Base-by-base conservation (phyloP, 2,329 filamentous ascomycete species). In the Penicillium crustosum region DNA sequence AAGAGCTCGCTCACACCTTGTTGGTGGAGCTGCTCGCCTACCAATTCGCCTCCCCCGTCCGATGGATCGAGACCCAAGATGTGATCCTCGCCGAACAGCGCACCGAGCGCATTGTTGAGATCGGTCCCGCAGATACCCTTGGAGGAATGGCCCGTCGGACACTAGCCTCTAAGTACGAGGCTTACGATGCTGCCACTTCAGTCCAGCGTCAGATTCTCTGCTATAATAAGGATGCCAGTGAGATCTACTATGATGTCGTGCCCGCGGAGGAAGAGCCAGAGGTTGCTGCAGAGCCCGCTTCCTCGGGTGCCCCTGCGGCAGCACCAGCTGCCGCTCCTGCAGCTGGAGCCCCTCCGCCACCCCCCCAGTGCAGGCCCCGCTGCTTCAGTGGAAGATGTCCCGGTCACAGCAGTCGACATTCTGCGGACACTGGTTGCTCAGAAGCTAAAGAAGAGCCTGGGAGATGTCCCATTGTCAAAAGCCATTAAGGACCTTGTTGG, bases 41-140 rank as follows among this genome's bases (percentile, higher is more conserved):
- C 80, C 94, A 99, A 77, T 99, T 99, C 78, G 94, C 94, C 70
- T 97, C 93, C 54, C 94, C 94, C 50, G 94, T 99, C 70, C 89
- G 94, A 87, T 99, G 94, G 94, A 99, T 99, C 78, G 94, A 99
- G 81, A 99, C 94, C 55, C 94, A 99, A 81, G 94, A 99, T 93
- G 94, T 99, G 70, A 94, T 99, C 73, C 89, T 99, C 69, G 93
- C 89, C 65, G 92, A 97, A 78, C 94, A 96, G 81, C 89, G 88
- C 52, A 95, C 94, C 50, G 94, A 99, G 84, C 88, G 94, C 73
- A 95, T 99, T 73, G 94, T 99, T 70, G 94, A 99, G 78, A 89
- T 99, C 69, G 94, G 94, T 75, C 94, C 94, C 27, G 93, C 93
- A 70, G 93, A 99, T 78, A 99, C 94, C 27, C 86, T 99, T 36